Evolutionary conservation across 2,329 filamentous ascomycete species (phyloP).

Genomic region (Ophiocordyceps sinensis): DNA sequence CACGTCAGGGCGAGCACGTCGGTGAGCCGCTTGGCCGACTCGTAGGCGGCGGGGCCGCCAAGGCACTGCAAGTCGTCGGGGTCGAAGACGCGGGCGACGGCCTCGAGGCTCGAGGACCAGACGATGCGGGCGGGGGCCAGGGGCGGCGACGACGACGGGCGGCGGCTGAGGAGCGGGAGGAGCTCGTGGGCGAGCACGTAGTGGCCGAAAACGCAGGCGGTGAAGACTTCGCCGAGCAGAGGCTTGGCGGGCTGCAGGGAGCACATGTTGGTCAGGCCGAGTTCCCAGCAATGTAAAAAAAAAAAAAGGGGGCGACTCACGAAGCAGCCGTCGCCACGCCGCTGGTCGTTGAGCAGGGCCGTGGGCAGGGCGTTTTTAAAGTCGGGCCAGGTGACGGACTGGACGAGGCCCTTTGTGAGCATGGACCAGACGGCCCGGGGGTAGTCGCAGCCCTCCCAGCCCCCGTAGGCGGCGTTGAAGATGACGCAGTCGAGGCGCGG

Average conservation of each 20-base stretch:
- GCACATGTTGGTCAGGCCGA: too few species aligned
- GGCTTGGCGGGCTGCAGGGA: slow-evolving; percentile 43
- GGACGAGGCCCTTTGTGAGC: slow-evolving; percentile 44
- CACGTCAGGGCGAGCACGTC: slow-evolving; percentile 70
- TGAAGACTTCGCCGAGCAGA: slow-evolving; percentile 67
- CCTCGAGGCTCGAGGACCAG: slow-evolving; percentile 78
- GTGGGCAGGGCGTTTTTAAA: slow-evolving; percentile 54
- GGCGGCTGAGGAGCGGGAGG: slow-evolving; percentile 52
- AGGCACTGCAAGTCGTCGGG: slow-evolving; percentile 66
- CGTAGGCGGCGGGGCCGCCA: slow-evolving; percentile 52
- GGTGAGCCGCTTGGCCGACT: slow-evolving; percentile 74
- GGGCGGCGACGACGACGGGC: slow-evolving; percentile 9
- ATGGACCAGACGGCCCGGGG: slow-evolving; percentile 35
- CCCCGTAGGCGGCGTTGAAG: slow-evolving; percentile 79
- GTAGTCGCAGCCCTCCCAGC: slow-evolving; percentile 72
- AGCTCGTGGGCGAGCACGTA: slow-evolving; percentile 78
- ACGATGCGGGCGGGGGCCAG: slow-evolving; percentile 52
- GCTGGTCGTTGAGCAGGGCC: slow-evolving; percentile 24
- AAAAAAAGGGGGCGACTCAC: too few species aligned
- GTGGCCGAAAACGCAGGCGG: slow-evolving; percentile 88
- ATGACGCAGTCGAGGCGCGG: slow-evolving; percentile 67
- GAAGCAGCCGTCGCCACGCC: slow-evolving; percentile 16
- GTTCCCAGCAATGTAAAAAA: too few species aligned
- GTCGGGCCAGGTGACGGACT: slow-evolving; percentile 60
- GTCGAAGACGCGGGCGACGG: slow-evolving; percentile 36